Evolutionary conservation across 331 rosid genomes (phyloP).

Genomic region (Telfairia occidentalis): DNA sequence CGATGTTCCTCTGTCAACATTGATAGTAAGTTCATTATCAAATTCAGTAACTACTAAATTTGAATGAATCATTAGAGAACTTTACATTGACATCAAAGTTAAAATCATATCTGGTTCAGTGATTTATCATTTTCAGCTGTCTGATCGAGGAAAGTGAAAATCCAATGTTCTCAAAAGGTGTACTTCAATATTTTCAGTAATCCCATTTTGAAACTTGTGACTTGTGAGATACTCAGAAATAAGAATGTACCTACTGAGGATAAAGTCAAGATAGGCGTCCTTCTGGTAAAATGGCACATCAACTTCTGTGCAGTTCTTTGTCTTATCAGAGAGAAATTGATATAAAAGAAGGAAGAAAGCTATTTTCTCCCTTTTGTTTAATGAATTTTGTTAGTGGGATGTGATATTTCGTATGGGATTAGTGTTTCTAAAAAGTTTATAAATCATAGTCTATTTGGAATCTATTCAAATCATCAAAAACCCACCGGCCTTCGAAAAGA

Average conservation of each 20-base stretch:
- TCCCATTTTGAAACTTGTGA: not conserved
- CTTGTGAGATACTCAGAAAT: not conserved
- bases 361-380: constrained; percentile 1
- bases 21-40: not conserved
- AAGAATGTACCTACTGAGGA: not conserved
- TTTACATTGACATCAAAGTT: not conserved
- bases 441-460: not conserved
- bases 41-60: not conserved
- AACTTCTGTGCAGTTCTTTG: not conserved
- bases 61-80: not conserved
- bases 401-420: not conserved
- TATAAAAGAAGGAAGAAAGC: not conserved
- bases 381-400: not conserved
- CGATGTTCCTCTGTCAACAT: not conserved
- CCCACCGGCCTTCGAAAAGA: not conserved
- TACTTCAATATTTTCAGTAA: not conserved
- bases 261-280: constrained; percentile 4
- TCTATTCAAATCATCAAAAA: not conserved
- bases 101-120: not conserved
- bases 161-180: not conserved
- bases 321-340: not conserved
- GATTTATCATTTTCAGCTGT: constrained; percentile 1
- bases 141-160: not conserved
- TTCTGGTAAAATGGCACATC: constrained; percentile 14
- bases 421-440: not conserved